A percentile compares a stretch with the other conserved stretches of the same genome.
Evolutionary conservation across 2,329 filamentous ascomycete genomes (phyloP).

Genomic region (Colletotrichum camelliae): DNA sequence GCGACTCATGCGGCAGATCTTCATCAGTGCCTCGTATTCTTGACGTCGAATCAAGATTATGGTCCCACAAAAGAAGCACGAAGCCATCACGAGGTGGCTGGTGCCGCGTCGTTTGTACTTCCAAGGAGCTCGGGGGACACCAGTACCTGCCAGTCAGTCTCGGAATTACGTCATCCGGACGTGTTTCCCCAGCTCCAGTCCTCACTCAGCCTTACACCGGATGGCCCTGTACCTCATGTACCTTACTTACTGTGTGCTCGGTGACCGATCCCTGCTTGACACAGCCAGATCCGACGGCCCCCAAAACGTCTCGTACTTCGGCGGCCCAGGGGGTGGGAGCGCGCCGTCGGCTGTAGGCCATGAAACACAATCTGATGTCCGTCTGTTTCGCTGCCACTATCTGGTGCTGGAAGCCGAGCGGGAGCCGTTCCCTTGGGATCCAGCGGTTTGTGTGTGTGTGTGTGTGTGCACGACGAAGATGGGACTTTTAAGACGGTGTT

Average conservation of each 20-base stretch:
- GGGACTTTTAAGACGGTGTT: background rate
- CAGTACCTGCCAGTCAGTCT: background rate
- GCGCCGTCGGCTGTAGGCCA: background rate
- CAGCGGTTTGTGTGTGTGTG: background rate
- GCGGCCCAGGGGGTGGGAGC: background rate
- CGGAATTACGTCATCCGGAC: background rate
- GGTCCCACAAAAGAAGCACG: background rate
- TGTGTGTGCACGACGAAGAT: accelerated
- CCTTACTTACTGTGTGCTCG: background rate
- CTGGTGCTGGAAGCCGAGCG: background rate
- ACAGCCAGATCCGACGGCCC: background rate
- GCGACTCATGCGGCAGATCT: background rate
- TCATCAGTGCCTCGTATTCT: background rate
- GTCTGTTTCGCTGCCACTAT: background rate
- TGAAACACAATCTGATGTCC: background rate
- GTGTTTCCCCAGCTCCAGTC: background rate
- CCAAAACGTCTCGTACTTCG: conserved; percentile 1
- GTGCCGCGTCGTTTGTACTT: background rate
- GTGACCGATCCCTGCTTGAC: conserved; percentile 1
- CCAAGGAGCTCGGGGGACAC: background rate
- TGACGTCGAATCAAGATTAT: background rate
- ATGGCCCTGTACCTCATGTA: background rate
- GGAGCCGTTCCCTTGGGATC: background rate
- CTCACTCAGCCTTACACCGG: background rate
- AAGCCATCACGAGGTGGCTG: background rate